Percentiles rank a stretch among this genome's conserved stretches.
Conservation (phyloP, 768 basidiomycete genomes). For the Leccinum boreale region DNA sequence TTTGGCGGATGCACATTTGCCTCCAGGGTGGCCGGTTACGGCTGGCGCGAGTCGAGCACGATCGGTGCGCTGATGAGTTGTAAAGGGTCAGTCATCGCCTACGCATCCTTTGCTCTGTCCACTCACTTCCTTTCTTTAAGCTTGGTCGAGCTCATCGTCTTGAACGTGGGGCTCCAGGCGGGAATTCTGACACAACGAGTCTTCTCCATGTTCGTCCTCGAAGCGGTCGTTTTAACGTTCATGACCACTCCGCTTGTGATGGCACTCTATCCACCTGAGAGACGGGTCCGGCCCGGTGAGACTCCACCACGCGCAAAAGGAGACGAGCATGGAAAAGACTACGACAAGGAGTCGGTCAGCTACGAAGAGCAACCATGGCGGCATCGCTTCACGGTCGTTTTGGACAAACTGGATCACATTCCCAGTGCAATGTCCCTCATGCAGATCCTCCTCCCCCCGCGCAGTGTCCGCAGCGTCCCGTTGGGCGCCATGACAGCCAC, state of each 20-base stretch:
- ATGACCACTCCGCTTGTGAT: constrained; percentile 79
- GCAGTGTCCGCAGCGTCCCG: background rate
- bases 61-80: constrained; percentile 95
- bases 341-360: constrained; percentile 5
- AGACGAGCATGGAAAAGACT: constrained; percentile 29
- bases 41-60: constrained; percentile 74
- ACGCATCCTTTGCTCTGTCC: background rate
- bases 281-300: constrained; percentile 44
- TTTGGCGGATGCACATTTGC: constrained; percentile 81
- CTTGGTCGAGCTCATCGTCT: constrained; percentile 90
- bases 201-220: constrained; percentile 95
- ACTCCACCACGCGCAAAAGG: constrained; percentile 18
- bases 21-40: constrained; percentile 66
- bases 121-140: constrained; percentile 34
- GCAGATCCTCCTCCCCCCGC: constrained; percentile 64
- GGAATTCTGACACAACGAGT: constrained; percentile 72
- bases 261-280: constrained; percentile 61
- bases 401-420: constrained; percentile 88
- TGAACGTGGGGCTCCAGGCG: constrained; percentile 87
- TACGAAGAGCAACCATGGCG: constrained; percentile 36
- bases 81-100: constrained; percentile 60
- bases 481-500: constrained; percentile 8
- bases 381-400: constrained; percentile 72
- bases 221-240: constrained; percentile 78
- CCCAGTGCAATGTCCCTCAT: constrained; percentile 88